Percentiles rank a stretch among this genome's conserved stretches.
Conservation (phyloP, 441 rosid species). For the Pelargonium australe region DNA sequence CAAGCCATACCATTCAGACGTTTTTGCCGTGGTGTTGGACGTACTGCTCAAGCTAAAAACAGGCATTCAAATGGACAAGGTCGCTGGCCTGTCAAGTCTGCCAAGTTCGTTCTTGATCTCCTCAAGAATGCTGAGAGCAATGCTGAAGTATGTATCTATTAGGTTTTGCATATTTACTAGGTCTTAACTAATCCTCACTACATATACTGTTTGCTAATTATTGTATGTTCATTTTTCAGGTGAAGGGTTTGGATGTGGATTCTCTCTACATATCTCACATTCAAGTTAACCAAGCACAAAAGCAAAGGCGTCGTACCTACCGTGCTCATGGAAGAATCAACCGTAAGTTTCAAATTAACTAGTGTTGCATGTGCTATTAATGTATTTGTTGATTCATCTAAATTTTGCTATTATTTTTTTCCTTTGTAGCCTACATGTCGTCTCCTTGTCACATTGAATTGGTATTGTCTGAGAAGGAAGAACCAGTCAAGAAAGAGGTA, state of each 20-base stretch:
- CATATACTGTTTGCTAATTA: background rate
- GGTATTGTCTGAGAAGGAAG: conserved; percentile 84
- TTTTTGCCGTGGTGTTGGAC: conserved; percentile 87
- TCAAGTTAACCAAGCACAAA: conserved; percentile 94
- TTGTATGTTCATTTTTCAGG: conserved; percentile 34
- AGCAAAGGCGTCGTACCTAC: conserved; percentile 86
- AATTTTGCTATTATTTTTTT: background rate
- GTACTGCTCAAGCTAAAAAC: conserved; percentile 96
- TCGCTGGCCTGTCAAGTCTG: conserved; percentile 80
- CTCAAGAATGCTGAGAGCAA: conserved; percentile 94
- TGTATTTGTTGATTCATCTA: background rate
- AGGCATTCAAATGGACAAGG: conserved; percentile 61
- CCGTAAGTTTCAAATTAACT: conserved; percentile 40
- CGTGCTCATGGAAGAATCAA: conserved; percentile 97
- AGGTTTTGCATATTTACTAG: background rate
- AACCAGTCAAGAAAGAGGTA: conserved; percentile 92
- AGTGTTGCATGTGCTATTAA: background rate
- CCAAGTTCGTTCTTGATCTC: conserved; percentile 69
- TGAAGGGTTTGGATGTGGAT: conserved; percentile 92
- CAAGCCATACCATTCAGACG: conserved; percentile 96
- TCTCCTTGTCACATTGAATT: conserved; percentile 94
- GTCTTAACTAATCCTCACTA: background rate
- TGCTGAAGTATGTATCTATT: conserved; percentile 51
- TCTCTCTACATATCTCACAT: conserved; percentile 73
- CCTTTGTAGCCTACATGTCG: conserved; percentile 78